Base-by-base conservation (phyloP, 2,329 filamentous ascomycete species). In the Talaromyces sp. region DNA sequence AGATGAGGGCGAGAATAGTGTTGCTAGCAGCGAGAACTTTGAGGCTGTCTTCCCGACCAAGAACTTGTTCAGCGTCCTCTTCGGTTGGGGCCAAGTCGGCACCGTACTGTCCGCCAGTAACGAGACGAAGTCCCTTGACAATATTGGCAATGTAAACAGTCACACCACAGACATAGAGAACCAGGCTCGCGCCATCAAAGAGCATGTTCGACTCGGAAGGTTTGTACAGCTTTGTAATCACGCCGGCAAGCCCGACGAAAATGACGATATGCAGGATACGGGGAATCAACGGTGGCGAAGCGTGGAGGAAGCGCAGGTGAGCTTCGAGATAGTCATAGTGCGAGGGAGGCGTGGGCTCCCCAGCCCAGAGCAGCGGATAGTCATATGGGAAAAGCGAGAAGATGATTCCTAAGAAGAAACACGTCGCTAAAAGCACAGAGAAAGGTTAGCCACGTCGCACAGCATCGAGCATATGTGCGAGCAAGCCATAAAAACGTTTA, bases 391-490 rank as follows among this genome's bases (percentile, higher is more conserved):
- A 96, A 65, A 89, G 88, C 70, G 92, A 92, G 85, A 98, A 99
- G 78, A 99, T 89, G 76, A 98, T 92, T 70, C 95, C 95, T 66
- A 99, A 89, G 85, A 98, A 96, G 86, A 99, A 99, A 78, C 91
- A 96, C 67, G 90, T 92, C 66, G 90, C 90, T 93, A 69, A 42
- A 56, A 10, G 44, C 57, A 18, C 5, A 30, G 40, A 14, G n/a
- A 44, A 34, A 36, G 44, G 23, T 63, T 51, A 59, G 61, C 7
- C 27, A 27, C 7, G 18, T 47, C 16, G 44, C 18, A 47, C 23
- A 23, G 23, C n/a, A 58, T 16, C 31, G 44, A 57, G 50, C 5
- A n/a, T 40, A 14, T 40, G 3, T 57, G 28, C 12, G 34, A 47
- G 16, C n/a, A 47, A 12, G 23, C 10, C n/a, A 27, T 47, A 14